phyloP scores from a whole-genome alignment of 2,329 filamentous ascomycete genomes.

The Neophaeococcomyces mojaviensis region DNA sequence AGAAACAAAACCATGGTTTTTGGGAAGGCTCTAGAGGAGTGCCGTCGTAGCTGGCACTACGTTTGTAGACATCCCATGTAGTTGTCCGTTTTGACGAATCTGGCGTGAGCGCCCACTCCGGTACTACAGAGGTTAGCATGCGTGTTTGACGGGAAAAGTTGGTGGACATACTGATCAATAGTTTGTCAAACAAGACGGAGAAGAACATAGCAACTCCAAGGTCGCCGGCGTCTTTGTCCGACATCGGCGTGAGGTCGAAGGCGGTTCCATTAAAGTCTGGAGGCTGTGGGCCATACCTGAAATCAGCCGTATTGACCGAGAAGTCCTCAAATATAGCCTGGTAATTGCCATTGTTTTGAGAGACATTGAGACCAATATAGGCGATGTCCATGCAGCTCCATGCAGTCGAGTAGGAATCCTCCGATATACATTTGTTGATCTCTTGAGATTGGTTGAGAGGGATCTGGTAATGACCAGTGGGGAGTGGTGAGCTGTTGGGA shows the following conservation, averaged over 20 bases:
- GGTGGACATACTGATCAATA: slow-evolving; percentile 43
- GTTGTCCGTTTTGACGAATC: background rate
- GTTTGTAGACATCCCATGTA: background rate
- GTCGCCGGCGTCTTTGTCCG: slow-evolving; percentile 48
- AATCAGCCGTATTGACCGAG: slow-evolving; percentile 29
- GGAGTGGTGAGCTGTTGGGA: slow-evolving; percentile 33
- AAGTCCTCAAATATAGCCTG: slow-evolving; percentile 33
- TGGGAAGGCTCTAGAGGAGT: slow-evolving; percentile 46
- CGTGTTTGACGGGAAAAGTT: too few relatives aligned
- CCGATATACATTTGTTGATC: slow-evolving; percentile 43
- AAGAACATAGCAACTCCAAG: slow-evolving; percentile 60
- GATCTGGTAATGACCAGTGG: slow-evolving; percentile 44
- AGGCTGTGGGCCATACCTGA: slow-evolving; percentile 57
- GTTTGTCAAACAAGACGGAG: slow-evolving; percentile 54
- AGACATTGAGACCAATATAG: slow-evolving; percentile 28
- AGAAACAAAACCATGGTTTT: slow-evolving; percentile 62
- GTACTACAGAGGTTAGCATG: slow-evolving; percentile 9
- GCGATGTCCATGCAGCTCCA: slow-evolving; percentile 43
- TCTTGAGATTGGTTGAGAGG: slow-evolving; percentile 40
- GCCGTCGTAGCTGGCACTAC: slow-evolving; percentile 29
- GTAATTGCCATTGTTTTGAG: slow-evolving; percentile 25
- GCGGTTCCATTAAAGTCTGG: slow-evolving; percentile 39
- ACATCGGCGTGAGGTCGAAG: slow-evolving; percentile 47
- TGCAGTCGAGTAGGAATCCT: slow-evolving; percentile 37
- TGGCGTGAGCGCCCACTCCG: slow-evolving; percentile 2